Evolutionary conservation across 73 alveolate genomes (phyloP).

Genomic region (Chromera velia): DNA sequence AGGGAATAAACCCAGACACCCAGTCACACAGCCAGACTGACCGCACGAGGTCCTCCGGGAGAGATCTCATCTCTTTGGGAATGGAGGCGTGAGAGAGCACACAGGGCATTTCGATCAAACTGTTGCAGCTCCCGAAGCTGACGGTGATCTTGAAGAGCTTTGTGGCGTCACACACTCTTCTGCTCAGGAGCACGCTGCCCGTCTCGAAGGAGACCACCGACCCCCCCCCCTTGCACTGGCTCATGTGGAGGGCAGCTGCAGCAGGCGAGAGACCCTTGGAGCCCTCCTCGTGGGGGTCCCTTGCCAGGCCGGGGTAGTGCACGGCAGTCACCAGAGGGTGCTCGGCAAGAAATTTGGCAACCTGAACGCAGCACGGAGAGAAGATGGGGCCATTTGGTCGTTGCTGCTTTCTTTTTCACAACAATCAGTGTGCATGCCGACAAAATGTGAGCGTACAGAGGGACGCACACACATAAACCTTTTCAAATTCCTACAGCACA

Average conservation of each 20-base stretch:
- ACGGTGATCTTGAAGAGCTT: neutral
- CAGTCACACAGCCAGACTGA: too few relatives aligned
- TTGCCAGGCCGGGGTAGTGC: constrained; percentile 74
- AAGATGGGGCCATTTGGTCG: too few relatives aligned
- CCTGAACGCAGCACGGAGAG: too few relatives aligned
- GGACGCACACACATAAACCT: too few relatives aligned
- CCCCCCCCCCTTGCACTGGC: neutral
- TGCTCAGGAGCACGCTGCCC: neutral
- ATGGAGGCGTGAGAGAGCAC: neutral
- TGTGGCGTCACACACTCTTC: neutral
- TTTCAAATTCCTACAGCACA: too few relatives aligned
- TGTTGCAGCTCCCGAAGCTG: neutral
- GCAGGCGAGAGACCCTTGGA: too few relatives aligned
- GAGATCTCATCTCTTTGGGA: neutral
- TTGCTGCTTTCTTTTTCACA: too few relatives aligned
- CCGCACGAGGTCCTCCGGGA: neutral
- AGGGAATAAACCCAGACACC: too few relatives aligned
- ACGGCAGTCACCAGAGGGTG: constrained; percentile 83
- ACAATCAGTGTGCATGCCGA: too few relatives aligned
- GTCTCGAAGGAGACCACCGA: neutral
- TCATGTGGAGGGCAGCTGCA: neutral
- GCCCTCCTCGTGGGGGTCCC: neutral
- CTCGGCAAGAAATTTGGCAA: constrained; percentile 76
- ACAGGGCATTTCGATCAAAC: neutral
- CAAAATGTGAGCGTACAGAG: too few relatives aligned